Evolutionary conservation across 1,284 basidiomycete genomes (phyloP).

Genomic region (Singerocomus inundabilis): DNA sequence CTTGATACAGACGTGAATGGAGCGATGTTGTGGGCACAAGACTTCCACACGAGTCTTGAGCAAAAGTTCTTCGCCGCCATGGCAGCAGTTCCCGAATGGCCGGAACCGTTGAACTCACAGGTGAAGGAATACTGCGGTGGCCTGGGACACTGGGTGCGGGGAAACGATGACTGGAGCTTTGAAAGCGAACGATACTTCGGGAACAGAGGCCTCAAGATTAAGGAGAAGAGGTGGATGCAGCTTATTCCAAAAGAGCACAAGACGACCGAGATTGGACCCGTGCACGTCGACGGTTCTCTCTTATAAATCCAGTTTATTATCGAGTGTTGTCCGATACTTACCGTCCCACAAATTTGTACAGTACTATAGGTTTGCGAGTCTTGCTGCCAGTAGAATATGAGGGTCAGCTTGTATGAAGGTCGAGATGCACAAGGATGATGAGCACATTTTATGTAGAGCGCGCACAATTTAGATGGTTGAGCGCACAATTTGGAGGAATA

Average conservation of each 20-base stretch:
- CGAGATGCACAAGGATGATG: too few species aligned
- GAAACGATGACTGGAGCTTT: conserved; percentile 20
- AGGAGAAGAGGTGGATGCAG: conserved; percentile 10
- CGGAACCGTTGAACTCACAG: conserved; percentile 15
- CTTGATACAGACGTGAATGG: conserved; percentile 30
- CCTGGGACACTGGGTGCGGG: conserved; percentile 21
- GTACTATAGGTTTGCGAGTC: too few species aligned
- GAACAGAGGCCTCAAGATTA: too few species aligned
- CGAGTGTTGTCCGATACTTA: too few species aligned
- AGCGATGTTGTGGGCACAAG: conserved; percentile 35
- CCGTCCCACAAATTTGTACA: too few species aligned
- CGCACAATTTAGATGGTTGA: too few species aligned
- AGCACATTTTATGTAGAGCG: too few species aligned
- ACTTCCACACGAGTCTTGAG: neutral
- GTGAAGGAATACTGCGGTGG: too few species aligned
- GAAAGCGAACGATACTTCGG: conserved; percentile 40
- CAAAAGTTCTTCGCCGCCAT: conserved; percentile 6
- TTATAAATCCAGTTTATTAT: neutral
- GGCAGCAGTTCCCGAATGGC: conserved; percentile 5
- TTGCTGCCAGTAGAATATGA: too few species aligned
- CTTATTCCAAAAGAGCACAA: conserved; percentile 6
- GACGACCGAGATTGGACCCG: conserved; percentile 3
- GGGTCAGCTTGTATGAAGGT: too few species aligned
- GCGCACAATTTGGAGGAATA: too few species aligned
- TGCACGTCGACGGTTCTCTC: conserved; percentile 9